Evolutionary conservation across 176 grass and related monocot species (phyloP), one percentile per base, ranked within the genome.

Genomic region (Eleusine coracana): DNA sequence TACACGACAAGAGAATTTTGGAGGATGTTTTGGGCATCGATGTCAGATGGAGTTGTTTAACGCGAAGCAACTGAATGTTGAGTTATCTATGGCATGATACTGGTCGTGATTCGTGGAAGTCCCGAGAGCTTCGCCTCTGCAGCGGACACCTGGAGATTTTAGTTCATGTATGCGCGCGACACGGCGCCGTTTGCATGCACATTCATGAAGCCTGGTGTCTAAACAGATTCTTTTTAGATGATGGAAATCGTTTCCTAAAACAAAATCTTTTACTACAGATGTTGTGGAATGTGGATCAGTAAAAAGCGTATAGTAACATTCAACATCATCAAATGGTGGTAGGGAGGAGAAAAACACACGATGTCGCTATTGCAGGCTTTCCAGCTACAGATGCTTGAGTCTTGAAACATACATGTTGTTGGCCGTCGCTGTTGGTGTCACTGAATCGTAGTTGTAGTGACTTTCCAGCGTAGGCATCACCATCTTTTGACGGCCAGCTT

Each of bases 91-190:
- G 62, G 65, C 25, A 28, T 36, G 29, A 76, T 51, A 52, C 37
- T 41, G 68, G 51, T 55, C 45, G 15, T 54, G 76, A 59, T 34
- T 79, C 29, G 50, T 40, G n/a, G 76, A 10, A n/a, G 25, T 14
- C 3, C 21, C 15, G 18, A 17, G 28, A 49, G 42, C 18, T 40
- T 75, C 45, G 18, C 21, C 4, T 77, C 37, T 39, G 16, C 20
- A 39, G 66, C 8, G 52, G 74, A 73, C 80, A 88, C 71, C 68
- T 84, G 75, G 39, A 74, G 48, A 74, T 23, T 23, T 73, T 75
- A 40, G 73, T 74, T 74, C 80, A 49, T 79, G 60, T 60, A 58
- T 73, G 60, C 67, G 36, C 20, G 79, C 78, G 65, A 78, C 66
- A 77, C 74, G 48, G 17, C 74, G 56, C 68, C 59, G 74, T 42